Conservation (phyloP, 2,329 filamentous ascomycete species). For the Verticillium nubilum region DNA sequence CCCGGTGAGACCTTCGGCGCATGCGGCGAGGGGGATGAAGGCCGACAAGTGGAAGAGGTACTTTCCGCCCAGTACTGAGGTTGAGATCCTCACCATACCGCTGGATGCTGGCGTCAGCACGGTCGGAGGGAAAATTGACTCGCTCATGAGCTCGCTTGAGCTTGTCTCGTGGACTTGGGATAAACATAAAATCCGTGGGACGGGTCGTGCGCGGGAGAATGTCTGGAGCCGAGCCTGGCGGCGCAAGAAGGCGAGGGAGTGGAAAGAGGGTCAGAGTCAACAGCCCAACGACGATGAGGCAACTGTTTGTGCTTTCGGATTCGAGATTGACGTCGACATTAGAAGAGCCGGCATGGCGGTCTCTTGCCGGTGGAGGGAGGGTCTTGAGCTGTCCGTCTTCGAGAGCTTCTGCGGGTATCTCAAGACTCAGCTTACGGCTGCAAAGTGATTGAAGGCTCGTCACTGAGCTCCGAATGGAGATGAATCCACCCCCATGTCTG, state of each 20-base stretch:
- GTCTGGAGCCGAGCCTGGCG: slow-evolving; percentile 76
- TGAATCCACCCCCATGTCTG: too few species aligned
- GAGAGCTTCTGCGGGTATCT: slow-evolving; percentile 85
- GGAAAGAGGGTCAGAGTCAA: slow-evolving; percentile 9
- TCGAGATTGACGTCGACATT: slow-evolving; percentile 46
- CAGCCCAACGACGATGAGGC: slow-evolving; percentile 25
- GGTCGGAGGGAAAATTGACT: slow-evolving; percentile 29
- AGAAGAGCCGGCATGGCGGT: slow-evolving; percentile 37
- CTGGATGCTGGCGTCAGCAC: slow-evolving; percentile 31
- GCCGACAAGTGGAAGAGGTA: slow-evolving; percentile 33
- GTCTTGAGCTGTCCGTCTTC: slow-evolving; percentile 67
- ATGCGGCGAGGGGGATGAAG: slow-evolving; percentile 38
- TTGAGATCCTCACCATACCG: slow-evolving; percentile 39
- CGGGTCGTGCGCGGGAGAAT: slow-evolving; percentile 61
- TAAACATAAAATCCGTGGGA: slow-evolving; percentile 42
- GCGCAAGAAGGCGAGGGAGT: slow-evolving; percentile 41
- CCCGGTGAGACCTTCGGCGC: slow-evolving; percentile 53
- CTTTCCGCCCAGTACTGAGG: slow-evolving; percentile 36
- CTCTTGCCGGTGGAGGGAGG: slow-evolving; percentile 67
- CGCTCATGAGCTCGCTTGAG: slow-evolving; percentile 49
- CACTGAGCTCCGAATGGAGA: too few species aligned
- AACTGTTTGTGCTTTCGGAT: slow-evolving; percentile 46
- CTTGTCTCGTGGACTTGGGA: slow-evolving; percentile 62
- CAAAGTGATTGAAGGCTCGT: background rate
- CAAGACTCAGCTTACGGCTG: slow-evolving; percentile 29